Evolutionary conservation across 2,329 filamentous ascomycete species (phyloP), one percentile per base, ranked within the genome.

Genomic region (Mollisiaceae sp.): DNA sequence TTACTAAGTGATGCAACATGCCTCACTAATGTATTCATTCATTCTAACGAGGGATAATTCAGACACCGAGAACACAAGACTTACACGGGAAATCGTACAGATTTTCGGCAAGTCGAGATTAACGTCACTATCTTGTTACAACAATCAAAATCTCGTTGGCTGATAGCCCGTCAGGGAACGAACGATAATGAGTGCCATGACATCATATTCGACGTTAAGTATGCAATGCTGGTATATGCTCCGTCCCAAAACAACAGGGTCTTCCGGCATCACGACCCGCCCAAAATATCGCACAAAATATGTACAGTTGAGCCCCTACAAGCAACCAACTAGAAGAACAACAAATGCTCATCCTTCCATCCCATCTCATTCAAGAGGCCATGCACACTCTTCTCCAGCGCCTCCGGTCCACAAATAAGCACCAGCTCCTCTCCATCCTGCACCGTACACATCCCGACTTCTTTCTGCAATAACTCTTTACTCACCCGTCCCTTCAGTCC

Each of bases 361-460:
- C 91, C 91, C 76, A 89, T 79, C 14, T 81, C 83, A 62, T 82
- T 75, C 72, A 91, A 75, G 32, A 85, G 84, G 55, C 79, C 76
- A 69, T 84, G 83, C 4, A 86, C 87, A 64, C 82, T 86, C 73
- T 87, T 89, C 79, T 96, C 92, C 81, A 97, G 81, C 2, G 89
- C 79, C 70, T 84, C 86, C 0, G 93, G 93, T 1, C 93, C 93
- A 78, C 93, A 97, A 18, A 97, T 82, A 65, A 97, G 78, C 15
- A 92, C 87, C 81, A 97, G 76, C 14, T 85, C 82, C 66, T 85
- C 83, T 0, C 80, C 80, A n/a, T 69, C 75, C 74, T 54, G 60
- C 69, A 12, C 66, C 69, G 39, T 39, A 66, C 80, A 77, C 69
- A 79, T 75, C 0, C 81, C 82, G 8, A 85, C 79, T 66, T 92